Evolutionary conservation across 352 stramenopile genomes (phyloP), one percentile per base, ranked within the genome.

Genomic region (Globisporangium orthogonon): DNA sequence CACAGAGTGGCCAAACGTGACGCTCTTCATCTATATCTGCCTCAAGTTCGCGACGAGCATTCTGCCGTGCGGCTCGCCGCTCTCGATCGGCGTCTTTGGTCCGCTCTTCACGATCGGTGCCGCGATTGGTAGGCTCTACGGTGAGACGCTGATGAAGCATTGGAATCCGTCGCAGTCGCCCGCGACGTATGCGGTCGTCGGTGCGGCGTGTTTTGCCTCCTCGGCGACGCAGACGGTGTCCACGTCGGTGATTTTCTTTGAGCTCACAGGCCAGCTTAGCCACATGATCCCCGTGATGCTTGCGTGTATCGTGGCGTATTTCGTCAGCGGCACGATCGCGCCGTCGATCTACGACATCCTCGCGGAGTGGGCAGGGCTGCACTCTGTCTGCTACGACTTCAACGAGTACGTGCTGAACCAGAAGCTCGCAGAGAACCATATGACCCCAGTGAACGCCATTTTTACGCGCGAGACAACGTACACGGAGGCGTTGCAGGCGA

Each of bases 151-250:
- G 2, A 78, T 87, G 65, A 82, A 83, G 58, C 74, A 87, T 51
- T 90, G 81, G 74, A 88, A 78, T 50, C 74, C 80, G n/a, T 77
- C 75, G 11, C 79, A 91, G 55, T 89, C 79, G 0, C 78, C 82
- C 15, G 81, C 81, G 0, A 89, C 83, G 7, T 98, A 97, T 48
- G 87, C 91, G 0, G 78, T 98, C 23, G 89, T 98, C 10, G 93
- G 91, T 2, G 93, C 93, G 3, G 92, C 91, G 7, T 91, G 87
- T 52, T 96, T 98, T 56, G 70, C 89, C 1, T 88, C 87, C 0
- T 96, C 89, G 4, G 91, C 92, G 10, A 98, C 93, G 4, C 70
- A 92, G 51, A 94, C 92, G 0, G 84, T 98, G 7, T 97, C 83
- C 0, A 94, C 83, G 1, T 78, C 81, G 0, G 79, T 94, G 13